Conservation (phyloP, 2,329 filamentous ascomycete genomes). For the Venturia asperata region DNA sequence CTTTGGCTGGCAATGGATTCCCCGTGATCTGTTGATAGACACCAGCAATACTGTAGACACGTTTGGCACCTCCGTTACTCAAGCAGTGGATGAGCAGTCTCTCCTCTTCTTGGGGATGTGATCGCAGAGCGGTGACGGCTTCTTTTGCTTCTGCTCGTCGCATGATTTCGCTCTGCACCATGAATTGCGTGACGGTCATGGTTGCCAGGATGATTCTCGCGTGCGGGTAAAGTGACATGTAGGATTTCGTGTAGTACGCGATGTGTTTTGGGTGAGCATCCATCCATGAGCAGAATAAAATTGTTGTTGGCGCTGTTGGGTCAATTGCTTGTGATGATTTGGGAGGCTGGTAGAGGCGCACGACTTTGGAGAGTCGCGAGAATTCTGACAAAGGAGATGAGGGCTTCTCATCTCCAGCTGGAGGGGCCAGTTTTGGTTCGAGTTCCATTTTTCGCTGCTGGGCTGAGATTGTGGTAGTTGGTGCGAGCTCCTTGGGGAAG, state of each 20-base stretch:
- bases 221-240: constrained; percentile 25
- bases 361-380: constrained; percentile 1
- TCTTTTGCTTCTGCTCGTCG: constrained; percentile 1
- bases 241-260: constrained; percentile 28
- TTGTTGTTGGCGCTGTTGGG: background rate
- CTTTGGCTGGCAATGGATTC: constrained; percentile 20
- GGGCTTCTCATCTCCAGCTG: background rate
- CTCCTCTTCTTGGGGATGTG: background rate
- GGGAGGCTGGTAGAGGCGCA: background rate
- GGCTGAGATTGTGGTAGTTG: background rate
- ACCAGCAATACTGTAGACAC: constrained; percentile 24
- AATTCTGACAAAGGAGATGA: background rate
- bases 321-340: background rate
- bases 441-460: background rate
- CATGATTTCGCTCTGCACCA: constrained; percentile 21
- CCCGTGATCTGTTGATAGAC: constrained; percentile 17
- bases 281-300: constrained; percentile 25
- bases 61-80: constrained; percentile 31
- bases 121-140: constrained; percentile 5
- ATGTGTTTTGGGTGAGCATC: constrained; percentile 28
- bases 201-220: constrained; percentile 28
- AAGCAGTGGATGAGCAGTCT: constrained; percentile 28
- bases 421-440: background rate
- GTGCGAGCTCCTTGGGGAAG: background rate
- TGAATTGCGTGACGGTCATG: constrained; percentile 23